Evolutionary conservation across 2,329 filamentous ascomycete species (phyloP), one percentile per base, ranked within the genome.

Genomic region (Aspergillus sp.): DNA sequence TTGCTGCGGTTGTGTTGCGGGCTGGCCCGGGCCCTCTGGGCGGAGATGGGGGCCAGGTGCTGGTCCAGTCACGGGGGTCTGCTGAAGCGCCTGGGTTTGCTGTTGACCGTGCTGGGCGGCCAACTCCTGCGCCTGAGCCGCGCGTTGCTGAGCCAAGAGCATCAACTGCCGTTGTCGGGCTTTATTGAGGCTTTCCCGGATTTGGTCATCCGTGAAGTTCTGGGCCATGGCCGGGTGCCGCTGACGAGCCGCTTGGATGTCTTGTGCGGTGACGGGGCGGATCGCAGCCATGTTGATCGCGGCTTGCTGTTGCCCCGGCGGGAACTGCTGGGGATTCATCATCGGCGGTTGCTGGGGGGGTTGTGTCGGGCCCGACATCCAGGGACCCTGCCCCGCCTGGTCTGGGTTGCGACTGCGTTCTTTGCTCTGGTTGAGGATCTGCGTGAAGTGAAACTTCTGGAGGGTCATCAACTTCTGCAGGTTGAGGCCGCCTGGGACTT

Each of bases 391-490:
- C 13, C 54, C 60, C 45, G 58, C 59, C 36, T 62, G 62, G 19
- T 64, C 64, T 26, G 50, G 44, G 41, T 60, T 62, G 13, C 59
- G 58, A 46, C 55, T 61, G 41, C 30, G 50, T 30, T 61, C 58
- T 51, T 68, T 65, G 13, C 60, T 60, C 42, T 70, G 65, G 19
- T 56, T 52, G 56, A 65, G 62, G 59, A 62, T 71, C 53, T 75
- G 72, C 49, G 67, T 69, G 53, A 77, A 75, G 54, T 81, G 77
- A 35, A 77, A 59, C 44, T 65, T 72, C 53, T 77, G 75, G 14
- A 75, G 55, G 17, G 62, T 64, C 49, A 68, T 60, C 13, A 81
- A 58, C 49, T 72, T 77, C 5, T 68, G 58, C 16, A 74, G 49
- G 42, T 73, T 74, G 3, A 72, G 68, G 9, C 68, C 70, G 16